phyloP scores from a whole-genome alignment of 306 rosid species.

The Dryas octopetala region DNA sequence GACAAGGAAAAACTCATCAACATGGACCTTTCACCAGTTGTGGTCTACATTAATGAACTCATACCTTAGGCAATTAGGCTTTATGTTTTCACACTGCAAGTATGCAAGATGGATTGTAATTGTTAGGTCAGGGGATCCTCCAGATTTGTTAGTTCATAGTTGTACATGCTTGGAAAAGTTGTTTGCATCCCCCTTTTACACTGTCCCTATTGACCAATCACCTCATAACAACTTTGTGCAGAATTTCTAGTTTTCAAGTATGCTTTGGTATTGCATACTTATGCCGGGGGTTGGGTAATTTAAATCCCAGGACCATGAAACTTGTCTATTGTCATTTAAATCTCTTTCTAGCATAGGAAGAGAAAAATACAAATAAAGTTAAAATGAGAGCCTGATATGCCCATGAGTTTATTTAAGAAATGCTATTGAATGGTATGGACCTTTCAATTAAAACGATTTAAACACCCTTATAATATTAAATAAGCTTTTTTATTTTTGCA shows the following conservation, averaged over 20 bases:
- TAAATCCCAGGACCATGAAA: background rate
- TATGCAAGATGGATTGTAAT: background rate
- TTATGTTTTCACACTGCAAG: background rate
- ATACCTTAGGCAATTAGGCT: background rate
- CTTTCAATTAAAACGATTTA: conserved; percentile 3
- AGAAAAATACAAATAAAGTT: too few species aligned
- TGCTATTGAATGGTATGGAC: background rate
- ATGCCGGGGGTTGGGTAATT: background rate
- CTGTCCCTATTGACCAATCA: background rate
- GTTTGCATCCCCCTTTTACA: background rate
- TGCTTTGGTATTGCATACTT: background rate
- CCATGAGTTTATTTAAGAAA: background rate
- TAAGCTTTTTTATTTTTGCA: conserved; percentile 33
- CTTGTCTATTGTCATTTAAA: too few species aligned
- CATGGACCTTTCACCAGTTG: background rate
- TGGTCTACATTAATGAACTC: background rate
- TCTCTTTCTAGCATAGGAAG: too few species aligned
- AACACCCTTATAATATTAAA: background rate
- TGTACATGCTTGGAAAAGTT: background rate
- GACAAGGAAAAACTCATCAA: background rate
- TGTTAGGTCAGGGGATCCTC: background rate
- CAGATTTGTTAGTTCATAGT: background rate
- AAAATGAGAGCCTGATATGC: background rate
- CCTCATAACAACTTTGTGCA: conserved; percentile 5
- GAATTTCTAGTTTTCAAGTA: background rate